A percentile compares a stretch with the other conserved stretches of the same genome.
phyloP scores from a whole-genome alignment of 176 grass and related monocot genomes.

The Puccinellia tenuiflora region DNA sequence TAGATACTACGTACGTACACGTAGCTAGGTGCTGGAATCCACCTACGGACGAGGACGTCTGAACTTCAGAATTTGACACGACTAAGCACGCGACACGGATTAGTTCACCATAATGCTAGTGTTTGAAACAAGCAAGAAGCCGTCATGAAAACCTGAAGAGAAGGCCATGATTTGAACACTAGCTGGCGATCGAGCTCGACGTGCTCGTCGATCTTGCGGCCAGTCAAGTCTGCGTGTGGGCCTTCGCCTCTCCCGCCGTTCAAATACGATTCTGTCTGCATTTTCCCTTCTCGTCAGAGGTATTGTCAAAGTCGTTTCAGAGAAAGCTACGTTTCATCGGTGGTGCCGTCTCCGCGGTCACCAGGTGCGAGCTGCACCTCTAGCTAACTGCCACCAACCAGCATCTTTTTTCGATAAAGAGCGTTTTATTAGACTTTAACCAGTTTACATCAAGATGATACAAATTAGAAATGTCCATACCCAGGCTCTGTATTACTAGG shows the following conservation, averaged over 20 bases:
- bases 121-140: background rate
- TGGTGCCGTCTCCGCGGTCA: background rate
- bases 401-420: too few species aligned
- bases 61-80: background rate
- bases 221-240: background rate
- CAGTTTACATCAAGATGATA: too few species aligned
- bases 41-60: background rate
- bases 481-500: too few species aligned
- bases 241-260: background rate
- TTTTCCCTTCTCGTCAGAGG: background rate
- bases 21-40: background rate
- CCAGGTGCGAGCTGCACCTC: conserved; percentile 9
- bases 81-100: background rate
- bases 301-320: background rate
- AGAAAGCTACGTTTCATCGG: background rate
- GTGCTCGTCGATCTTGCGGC: background rate
- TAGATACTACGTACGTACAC: too few species aligned
- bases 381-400: too few species aligned
- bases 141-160: background rate
- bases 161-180: background rate
- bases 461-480: too few species aligned
- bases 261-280: background rate
- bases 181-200: background rate
- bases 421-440: too few species aligned
- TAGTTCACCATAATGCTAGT: background rate